Percentiles rank a stretch among this genome's conserved stretches.
Evolutionary conservation across 2,329 filamentous ascomycete species (phyloP).

Genomic region (Fusarium algeriense): DNA sequence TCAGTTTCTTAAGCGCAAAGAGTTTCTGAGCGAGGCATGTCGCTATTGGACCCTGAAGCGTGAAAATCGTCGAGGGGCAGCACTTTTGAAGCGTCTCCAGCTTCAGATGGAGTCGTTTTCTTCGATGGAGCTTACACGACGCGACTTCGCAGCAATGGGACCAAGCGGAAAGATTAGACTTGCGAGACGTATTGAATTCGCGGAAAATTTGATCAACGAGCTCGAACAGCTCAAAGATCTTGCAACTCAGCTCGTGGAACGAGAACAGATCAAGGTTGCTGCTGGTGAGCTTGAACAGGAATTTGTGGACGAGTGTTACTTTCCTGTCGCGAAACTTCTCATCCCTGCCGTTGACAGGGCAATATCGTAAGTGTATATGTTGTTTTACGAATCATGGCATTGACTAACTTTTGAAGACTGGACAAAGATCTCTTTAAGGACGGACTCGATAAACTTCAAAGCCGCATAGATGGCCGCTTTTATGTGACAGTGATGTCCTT

Average conservation of each 20-base stretch:
- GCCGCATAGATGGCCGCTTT: conserved; percentile 65
- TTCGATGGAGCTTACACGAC: conserved; percentile 94
- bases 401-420: conserved; percentile 64
- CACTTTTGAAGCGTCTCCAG: conserved; percentile 91
- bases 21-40: conserved; percentile 92
- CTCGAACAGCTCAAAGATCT: conserved; percentile 80
- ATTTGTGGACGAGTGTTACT: conserved; percentile 91
- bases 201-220: conserved; percentile 78
- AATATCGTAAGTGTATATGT: conserved; percentile 73
- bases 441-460: conserved; percentile 63
- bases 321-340: conserved; percentile 84
- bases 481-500: conserved; percentile 71
- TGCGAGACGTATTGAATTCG: conserved; percentile 88
- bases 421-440: conserved; percentile 72
- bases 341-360: conserved; percentile 84
- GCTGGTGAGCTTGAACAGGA: conserved; percentile 80
- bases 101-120: conserved; percentile 96
- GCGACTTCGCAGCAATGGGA: conserved; percentile 97
- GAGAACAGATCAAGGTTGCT: conserved; percentile 82
- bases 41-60: conserved; percentile 98
- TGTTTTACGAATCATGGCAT: conserved; percentile 33
- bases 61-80: conserved; percentile 90
- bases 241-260: conserved; percentile 76
- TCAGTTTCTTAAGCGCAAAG: conserved; percentile 83
- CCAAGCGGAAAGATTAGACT: conserved; percentile 82